Percentiles rank a stretch among this genome's conserved stretches.
Conservation (phyloP, 1,284 basidiomycete species). For the Ceratobasidium sp. region DNA sequence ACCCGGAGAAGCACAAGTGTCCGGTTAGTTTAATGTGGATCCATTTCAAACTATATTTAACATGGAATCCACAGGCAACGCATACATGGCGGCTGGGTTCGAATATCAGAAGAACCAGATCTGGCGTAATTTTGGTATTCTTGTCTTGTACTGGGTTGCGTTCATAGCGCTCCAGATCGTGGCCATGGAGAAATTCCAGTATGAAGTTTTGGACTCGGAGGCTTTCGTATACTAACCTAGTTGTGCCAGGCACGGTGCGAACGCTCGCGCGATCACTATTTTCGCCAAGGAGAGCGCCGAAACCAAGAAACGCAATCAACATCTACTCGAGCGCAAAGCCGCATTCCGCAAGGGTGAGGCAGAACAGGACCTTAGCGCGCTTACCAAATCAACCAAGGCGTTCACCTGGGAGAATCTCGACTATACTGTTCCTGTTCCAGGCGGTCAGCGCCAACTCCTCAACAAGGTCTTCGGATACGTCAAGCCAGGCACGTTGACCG, state of each 20-base stretch:
- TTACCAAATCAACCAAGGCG: slow-evolving; percentile 53
- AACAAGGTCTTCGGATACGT: slow-evolving; percentile 69
- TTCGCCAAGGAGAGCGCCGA: slow-evolving; percentile 80
- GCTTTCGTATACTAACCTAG: not conserved
- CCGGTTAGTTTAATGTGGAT: slow-evolving; percentile 39
- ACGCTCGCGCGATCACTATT: slow-evolving; percentile 68
- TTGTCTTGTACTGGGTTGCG: slow-evolving; percentile 71
- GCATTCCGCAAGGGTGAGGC: slow-evolving; percentile 46
- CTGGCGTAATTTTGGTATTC: slow-evolving; percentile 59
- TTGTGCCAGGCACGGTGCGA: slow-evolving; percentile 64
- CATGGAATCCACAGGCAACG: slow-evolving; percentile 54
- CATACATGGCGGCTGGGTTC: slow-evolving; percentile 45
- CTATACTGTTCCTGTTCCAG: slow-evolving; percentile 66
- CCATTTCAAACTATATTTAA: slow-evolving; percentile 59
- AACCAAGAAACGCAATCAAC: slow-evolving; percentile 74
- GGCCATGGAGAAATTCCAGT: slow-evolving; percentile 76
- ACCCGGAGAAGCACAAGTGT: slow-evolving; percentile 47
- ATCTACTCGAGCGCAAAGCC: slow-evolving; percentile 69
- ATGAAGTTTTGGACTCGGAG: slow-evolving; percentile 53
- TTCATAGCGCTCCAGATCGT: slow-evolving; percentile 77
- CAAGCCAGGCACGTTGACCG: slow-evolving; percentile 68
- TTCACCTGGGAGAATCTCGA: slow-evolving; percentile 64
- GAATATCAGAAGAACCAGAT: slow-evolving; percentile 56
- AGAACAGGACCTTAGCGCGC: slow-evolving; percentile 32
- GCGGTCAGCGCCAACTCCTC: slow-evolving; percentile 64